These are phyloP conservation scores for Pleurotus salmoneostramineus DNA, from an alignment of 768 basidiomycete species.

Conservation along the genomic window DNA sequence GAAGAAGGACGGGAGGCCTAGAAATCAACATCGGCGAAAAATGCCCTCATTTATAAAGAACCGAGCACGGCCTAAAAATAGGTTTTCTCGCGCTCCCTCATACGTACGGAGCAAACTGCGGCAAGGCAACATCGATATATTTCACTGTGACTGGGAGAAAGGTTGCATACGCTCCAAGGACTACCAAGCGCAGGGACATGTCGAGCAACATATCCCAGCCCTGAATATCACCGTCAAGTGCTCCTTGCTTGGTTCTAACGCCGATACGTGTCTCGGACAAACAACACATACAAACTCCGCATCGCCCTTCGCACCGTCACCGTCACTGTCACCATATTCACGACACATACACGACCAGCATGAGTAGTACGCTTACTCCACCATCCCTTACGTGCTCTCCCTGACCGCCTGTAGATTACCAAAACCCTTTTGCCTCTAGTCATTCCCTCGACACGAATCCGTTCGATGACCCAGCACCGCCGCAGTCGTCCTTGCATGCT, in stretches of 20 bases:
- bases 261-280: neutral
- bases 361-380: conserved; percentile 9
- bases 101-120: neutral
- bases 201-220: no score
- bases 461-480: conserved; percentile 77
- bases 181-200: no score
- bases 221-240: neutral
- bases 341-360: neutral
- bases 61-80: conserved; percentile 1
- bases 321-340: neutral
- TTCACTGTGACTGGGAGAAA: no score
- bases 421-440: conserved; percentile 84
- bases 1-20: conserved; percentile 12
- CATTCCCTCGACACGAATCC: conserved; percentile 86
- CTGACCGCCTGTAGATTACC: conserved; percentile 30
- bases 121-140: no score
- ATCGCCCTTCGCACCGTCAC: neutral
- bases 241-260: neutral
- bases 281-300: neutral
- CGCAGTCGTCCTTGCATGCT: conserved; percentile 24
- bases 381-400: neutral
- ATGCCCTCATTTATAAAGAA: neutral
- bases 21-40: no score
- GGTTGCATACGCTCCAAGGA: no score
- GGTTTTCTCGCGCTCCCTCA: conserved; percentile 6